Percentiles rank a stretch among this genome's conserved stretches.
Evolutionary conservation across 2,329 filamentous ascomycete species (phyloP).

Genomic region (Calonectria honghensis): DNA sequence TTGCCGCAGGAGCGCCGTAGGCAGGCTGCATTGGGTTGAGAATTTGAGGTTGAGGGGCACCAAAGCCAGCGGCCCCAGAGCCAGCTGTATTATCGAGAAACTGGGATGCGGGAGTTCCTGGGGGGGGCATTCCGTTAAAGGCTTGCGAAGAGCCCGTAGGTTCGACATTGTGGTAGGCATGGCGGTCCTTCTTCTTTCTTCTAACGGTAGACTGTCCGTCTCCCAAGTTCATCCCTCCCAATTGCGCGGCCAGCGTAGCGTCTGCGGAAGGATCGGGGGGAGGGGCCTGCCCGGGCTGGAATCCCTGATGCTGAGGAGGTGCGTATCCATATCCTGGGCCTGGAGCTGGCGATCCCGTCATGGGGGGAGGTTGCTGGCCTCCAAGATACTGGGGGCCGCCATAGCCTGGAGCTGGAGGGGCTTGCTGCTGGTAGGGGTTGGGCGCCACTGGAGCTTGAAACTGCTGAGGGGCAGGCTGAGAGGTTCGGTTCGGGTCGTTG

Average conservation of each 20-base stretch:
- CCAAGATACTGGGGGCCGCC: conserved; percentile 65
- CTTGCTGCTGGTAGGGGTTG: conserved; percentile 72
- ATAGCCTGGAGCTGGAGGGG: conserved; percentile 57
- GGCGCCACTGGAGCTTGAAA: conserved; percentile 74
- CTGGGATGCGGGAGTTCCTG: conserved; percentile 68
- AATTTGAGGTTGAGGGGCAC: conserved; percentile 65
- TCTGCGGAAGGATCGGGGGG: conserved; percentile 63
- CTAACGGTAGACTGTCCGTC: conserved; percentile 70
- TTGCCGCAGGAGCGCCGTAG: conserved; percentile 50
- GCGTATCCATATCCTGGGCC: conserved; percentile 55
- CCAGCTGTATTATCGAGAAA: conserved; percentile 61
- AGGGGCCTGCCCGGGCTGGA: conserved; percentile 55
- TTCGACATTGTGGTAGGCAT: conserved; percentile 92
- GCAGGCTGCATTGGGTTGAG: conserved; percentile 68
- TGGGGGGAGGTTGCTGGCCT: conserved; percentile 54
- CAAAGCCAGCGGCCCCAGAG: conserved; percentile 56
- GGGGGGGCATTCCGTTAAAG: conserved; percentile 80
- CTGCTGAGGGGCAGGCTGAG: conserved; percentile 71
- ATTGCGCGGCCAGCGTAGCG: conserved; percentile 79
- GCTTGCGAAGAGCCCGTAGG: conserved; percentile 80
- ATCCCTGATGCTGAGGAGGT: conserved; percentile 52
- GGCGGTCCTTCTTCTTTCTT: conserved; percentile 94
- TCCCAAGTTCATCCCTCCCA: conserved; percentile 84
- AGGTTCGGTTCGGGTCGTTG: conserved; percentile 71
- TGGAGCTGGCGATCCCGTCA: conserved; percentile 53